Conservation (phyloP, 1,139 yeast genomes). For the Sugiyamaella grinbergsii region DNA sequence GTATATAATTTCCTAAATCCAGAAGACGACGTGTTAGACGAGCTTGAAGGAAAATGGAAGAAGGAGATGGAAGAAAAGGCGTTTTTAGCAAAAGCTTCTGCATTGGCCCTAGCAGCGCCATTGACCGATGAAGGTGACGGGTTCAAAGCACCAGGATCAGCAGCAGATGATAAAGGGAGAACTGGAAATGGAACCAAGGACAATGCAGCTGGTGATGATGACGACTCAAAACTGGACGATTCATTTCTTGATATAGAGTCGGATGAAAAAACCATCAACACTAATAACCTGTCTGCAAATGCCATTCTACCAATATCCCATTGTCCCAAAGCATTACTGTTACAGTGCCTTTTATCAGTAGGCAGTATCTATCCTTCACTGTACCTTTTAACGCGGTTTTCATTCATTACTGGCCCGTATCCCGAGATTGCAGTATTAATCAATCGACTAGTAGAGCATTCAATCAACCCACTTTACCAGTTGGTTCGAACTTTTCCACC, state of each 20-base stretch:
- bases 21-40: slow-evolving; percentile 45
- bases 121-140: slow-evolving; percentile 55
- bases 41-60: slow-evolving; percentile 51
- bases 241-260: slow-evolving; percentile 7
- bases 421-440: slow-evolving; percentile 55
- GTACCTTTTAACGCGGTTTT: slow-evolving; percentile 61
- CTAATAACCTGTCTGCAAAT: not conserved
- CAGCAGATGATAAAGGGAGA: not conserved
- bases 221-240: not conserved
- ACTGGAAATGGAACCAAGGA: slow-evolving; percentile 22
- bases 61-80: slow-evolving; percentile 62
- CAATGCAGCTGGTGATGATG: not conserved
- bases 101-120: slow-evolving; percentile 87
- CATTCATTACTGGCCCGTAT: slow-evolving; percentile 61
- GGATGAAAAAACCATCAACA: slow-evolving; percentile 21
- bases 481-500: slow-evolving; percentile 17
- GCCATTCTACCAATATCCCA: slow-evolving; percentile 14
- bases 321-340: slow-evolving; percentile 48
- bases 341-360: slow-evolving; percentile 57
- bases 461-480: slow-evolving; percentile 55
- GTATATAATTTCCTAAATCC: slow-evolving; percentile 62
- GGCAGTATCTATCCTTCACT: slow-evolving; percentile 70
- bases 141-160: slow-evolving; percentile 12
- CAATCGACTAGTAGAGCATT: slow-evolving; percentile 51
- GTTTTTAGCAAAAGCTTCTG: slow-evolving; percentile 68